Base-by-base conservation (phyloP, 441 rosid genomes). In the Capsella rubella region DNA sequence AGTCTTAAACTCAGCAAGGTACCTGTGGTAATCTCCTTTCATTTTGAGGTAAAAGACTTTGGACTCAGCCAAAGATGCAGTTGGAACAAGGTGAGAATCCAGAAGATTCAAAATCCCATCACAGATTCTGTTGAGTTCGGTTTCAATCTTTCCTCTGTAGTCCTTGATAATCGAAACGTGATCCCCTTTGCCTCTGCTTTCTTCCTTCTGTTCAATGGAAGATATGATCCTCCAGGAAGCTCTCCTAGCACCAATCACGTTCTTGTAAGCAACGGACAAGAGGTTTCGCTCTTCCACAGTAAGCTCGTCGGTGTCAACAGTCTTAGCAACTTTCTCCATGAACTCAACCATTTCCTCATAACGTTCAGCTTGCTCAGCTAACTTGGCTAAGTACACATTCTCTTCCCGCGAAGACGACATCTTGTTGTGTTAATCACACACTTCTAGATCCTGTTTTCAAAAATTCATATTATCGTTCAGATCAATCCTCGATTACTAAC, bases 151-250 rank as follows among this genome's bases (percentile, higher is more conserved):
- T 45, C 86, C 83, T 85, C 98, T 86, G 77, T 95, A 95, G 34
- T 90, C 96, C 85, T 95, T 95, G 67, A 90, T 90, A 6, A 83
- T 75, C 0, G 82, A 28, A 32, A 95, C 98, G 69, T 92, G 97
- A 65, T 90, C 96, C 37, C 85, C 95, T 66, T 90, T 95, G 21
- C 98, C 98, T 82, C 93, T 85, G 86, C 96, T 92, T 75, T 90
- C 97, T 81, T 95, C 99, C 85, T 95, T 95, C 80, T 92, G 98
- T 84, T 95, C 99, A 63, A 95, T 95, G 78, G 97, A 95, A 71
- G 99, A 95, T 71, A 95, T 90, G 61, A 95, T 95, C 84, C 97
- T 90, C 99, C 99, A 95, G 3, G 97, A 92, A 79, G 97, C 97
- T 76, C 99, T 89, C 83, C 99, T 87, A n/a, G 96, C 96, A 21